Evolutionary conservation across 768 basidiomycete species (phyloP).

Genomic region (Naematelia aurantialba): DNA sequence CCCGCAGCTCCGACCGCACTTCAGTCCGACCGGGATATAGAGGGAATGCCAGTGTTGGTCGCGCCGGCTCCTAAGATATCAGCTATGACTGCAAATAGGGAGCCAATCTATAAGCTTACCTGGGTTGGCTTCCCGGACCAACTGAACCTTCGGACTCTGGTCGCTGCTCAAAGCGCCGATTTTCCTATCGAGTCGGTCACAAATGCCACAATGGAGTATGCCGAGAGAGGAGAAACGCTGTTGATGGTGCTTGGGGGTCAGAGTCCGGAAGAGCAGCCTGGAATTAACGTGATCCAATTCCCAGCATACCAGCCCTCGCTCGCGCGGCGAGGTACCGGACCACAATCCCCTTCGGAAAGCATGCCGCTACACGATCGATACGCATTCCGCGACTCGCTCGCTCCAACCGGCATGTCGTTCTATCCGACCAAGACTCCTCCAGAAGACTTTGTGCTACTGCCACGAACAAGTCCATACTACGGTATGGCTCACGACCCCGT

Average conservation of each 20-base stretch:
- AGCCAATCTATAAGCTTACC: slow-evolving; percentile 79
- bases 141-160: slow-evolving; percentile 28
- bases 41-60: slow-evolving; percentile 15
- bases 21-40: slow-evolving; percentile 19
- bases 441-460: slow-evolving; percentile 77
- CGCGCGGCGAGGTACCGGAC: slow-evolving; percentile 11
- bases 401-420: slow-evolving; percentile 54
- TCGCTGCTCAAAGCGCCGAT: slow-evolving; percentile 49
- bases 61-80: slow-evolving; percentile 7
- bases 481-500: slow-evolving; percentile 64
- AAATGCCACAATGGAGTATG: slow-evolving; percentile 47
- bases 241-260: slow-evolving; percentile 76
- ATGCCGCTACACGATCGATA: slow-evolving; percentile 56
- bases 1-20: slow-evolving; percentile 13
- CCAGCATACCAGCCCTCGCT: slow-evolving; percentile 53
- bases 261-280: slow-evolving; percentile 56
- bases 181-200: slow-evolving; percentile 35
- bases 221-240: slow-evolving; percentile 65
- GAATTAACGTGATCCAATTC: slow-evolving; percentile 66
- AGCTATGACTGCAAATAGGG: slow-evolving; percentile 52
- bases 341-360: slow-evolving; percentile 33
- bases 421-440: slow-evolving; percentile 61
- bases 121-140: slow-evolving; percentile 75
- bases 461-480: slow-evolving; percentile 67
- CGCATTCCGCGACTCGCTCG: slow-evolving; percentile 62